Percentiles rank a stretch among this genome's conserved stretches.
Evolutionary conservation across 2,329 filamentous ascomycete species (phyloP).

Genomic region (Fusarium dimerum): DNA sequence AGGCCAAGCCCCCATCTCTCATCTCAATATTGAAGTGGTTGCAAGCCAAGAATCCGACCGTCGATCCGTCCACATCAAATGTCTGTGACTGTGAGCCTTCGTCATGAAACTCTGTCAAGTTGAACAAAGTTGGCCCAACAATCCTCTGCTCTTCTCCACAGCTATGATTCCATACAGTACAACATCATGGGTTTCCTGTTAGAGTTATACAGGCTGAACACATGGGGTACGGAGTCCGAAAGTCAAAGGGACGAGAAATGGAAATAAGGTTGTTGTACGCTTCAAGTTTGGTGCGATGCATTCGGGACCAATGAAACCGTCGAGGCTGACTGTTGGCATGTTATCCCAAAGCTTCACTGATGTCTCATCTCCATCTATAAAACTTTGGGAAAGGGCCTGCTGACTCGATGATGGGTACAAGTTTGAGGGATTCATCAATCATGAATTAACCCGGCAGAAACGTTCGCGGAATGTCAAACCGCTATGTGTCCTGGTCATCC

Average conservation of each 20-base stretch:
- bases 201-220: neutral
- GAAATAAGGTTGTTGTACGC: no score
- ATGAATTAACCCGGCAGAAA: neutral
- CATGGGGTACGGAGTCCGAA: neutral
- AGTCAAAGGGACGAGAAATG: neutral
- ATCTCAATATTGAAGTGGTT: neutral
- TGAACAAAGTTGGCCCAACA: constrained; percentile 2
- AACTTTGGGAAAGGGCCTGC: neutral
- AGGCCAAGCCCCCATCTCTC: neutral
- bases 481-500: neutral
- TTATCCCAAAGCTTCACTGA: neutral
- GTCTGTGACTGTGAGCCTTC: constrained; percentile 9
- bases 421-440: no score
- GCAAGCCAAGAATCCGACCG: neutral
- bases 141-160: neutral
- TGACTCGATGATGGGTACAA: no score
- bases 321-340: neutral
- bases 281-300: no score
- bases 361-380: neutral
- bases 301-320: no score
- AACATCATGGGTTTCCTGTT: neutral
- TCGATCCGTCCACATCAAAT: neutral
- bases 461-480: neutral
- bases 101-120: constrained; percentile 13
- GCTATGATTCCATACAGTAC: constrained; percentile 4